Evolutionary conservation across 2,329 filamentous ascomycete species (phyloP), one percentile per base, ranked within the genome.

Genomic region (Xylaria hypoxylon): DNA sequence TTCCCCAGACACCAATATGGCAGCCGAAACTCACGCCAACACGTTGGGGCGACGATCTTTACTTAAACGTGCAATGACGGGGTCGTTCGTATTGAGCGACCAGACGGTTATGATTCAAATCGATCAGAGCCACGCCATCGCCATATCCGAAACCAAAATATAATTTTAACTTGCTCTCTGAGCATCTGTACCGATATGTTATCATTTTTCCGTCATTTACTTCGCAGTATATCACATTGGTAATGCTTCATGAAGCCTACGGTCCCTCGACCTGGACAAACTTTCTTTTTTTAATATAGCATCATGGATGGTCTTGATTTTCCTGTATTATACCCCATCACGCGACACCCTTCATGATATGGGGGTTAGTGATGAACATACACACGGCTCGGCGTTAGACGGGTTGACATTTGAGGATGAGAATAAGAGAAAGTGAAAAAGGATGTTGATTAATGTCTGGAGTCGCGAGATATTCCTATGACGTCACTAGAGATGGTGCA

Each of bases 11-110:
- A 42, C 87, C 88, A 0, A 83, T 83, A 1, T 90, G 89, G 88
- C 81, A 88, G 70, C 89, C 89, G 2, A 85, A 84, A 70, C 73
- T 92, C 72, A 92, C 90, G 51, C 90, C 90, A 2, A 89, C 87
- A 63, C 80, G 89, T 67, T 83, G 87, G 55, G 90, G 90, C 0
- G 87, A 90, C 28, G 89, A 92, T 74, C 74, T 92, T 65, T 90
- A 86, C 70, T 73, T 89, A 71, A 85, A 85, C 70, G 85, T 89
- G 68, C 81, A 83, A 67, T 87, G 70, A 76, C 50, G n/a, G n/a
- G 15, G 3, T 33, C 38, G 2, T 11, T 3, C 22, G 5, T 31
- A 15, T 28, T 40, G 24, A 53, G 24, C 38, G 8, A 3, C 38
- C 8, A 15, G 56, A 44, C 38, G 13, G n/a, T 55, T 38, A 35